phyloP scores from a whole-genome alignment of 176 grass and related monocot species.

The Melocanna baccifera region DNA sequence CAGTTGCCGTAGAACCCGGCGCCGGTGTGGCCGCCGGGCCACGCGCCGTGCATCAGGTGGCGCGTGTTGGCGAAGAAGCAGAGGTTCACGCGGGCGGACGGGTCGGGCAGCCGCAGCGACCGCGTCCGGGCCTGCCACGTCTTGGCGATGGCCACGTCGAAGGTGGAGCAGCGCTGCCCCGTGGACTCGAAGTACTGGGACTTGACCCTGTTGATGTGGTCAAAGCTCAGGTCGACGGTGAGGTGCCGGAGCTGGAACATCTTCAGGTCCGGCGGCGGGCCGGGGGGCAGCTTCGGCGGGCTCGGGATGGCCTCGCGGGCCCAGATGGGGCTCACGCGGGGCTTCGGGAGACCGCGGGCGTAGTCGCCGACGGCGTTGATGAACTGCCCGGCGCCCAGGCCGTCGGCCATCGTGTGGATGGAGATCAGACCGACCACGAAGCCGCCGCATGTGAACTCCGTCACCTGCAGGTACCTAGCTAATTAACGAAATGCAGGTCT shows the following conservation, averaged over 20 bases:
- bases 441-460: conserved; percentile 57
- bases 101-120: conserved; percentile 26
- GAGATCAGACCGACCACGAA: conserved; percentile 61
- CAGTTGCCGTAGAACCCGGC: conserved; percentile 59
- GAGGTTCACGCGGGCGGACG: conserved; percentile 18
- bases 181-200: conserved; percentile 42
- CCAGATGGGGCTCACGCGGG: conserved; percentile 42
- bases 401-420: conserved; percentile 58
- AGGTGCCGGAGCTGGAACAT: conserved; percentile 37
- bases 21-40: not conserved
- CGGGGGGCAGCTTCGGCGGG: conserved; percentile 39
- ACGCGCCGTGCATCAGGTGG: conserved; percentile 34
- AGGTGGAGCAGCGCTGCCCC: conserved; percentile 52
- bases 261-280: conserved; percentile 20
- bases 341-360: conserved; percentile 31
- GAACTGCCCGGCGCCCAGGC: conserved; percentile 55
- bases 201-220: conserved; percentile 28
- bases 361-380: conserved; percentile 52
- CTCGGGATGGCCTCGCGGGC: conserved; percentile 44
- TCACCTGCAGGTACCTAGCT: conserved; percentile 35
- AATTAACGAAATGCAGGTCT: not conserved
- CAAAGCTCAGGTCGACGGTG: conserved; percentile 32
- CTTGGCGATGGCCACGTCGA: conserved; percentile 53
- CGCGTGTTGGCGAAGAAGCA: conserved; percentile 63
- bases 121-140: conserved; percentile 54